These are phyloP conservation scores for Saccharomyces hybrid DNA, from an alignment of 1,139 yeast species.

Conservation along the genomic window DNA sequence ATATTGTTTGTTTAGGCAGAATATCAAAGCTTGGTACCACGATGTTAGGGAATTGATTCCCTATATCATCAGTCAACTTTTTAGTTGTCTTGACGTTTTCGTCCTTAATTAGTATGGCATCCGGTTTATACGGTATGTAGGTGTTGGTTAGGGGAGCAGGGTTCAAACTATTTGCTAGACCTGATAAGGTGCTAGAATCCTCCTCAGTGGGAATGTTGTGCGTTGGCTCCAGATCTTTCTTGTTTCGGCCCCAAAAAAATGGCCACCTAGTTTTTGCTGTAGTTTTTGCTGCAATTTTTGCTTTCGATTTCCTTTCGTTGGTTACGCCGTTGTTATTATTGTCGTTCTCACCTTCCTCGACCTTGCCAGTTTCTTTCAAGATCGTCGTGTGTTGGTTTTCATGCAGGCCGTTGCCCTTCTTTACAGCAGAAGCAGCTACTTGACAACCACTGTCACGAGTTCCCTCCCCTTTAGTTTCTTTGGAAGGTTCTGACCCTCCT, in stretches of 20 bases:
- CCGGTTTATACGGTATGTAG: slow-evolving; percentile 20
- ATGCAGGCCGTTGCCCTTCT: not conserved
- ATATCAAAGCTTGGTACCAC: slow-evolving; percentile 29
- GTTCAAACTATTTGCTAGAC: slow-evolving; percentile 5
- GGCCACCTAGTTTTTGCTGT: slow-evolving; percentile 18
- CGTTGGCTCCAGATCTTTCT: not conserved
- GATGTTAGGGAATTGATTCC: slow-evolving; percentile 22
- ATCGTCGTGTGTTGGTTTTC: not conserved
- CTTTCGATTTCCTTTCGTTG: not conserved
- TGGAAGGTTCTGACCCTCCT: not conserved
- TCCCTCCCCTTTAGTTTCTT: not conserved
- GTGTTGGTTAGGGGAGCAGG: slow-evolving; percentile 16
- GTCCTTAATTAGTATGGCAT: slow-evolving; percentile 17
- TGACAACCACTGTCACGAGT: not conserved
- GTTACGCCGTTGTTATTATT: not conserved
- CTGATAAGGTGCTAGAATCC: slow-evolving; percentile 1
- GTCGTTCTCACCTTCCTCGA: not conserved
- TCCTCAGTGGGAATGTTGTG: not conserved
- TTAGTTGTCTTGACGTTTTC: slow-evolving; percentile 7
- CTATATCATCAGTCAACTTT: slow-evolving; percentile 11
- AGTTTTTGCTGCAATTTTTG: slow-evolving; percentile 4
- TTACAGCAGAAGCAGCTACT: not conserved
- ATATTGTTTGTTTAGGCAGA: slow-evolving; percentile 22
- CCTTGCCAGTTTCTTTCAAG: not conserved
- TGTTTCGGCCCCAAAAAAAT: slow-evolving; percentile 22